A percentile compares a stretch with the other conserved stretches of the same genome.
These are phyloP conservation scores for Penicillium sp. DNA, from an alignment of 2,329 filamentous ascomycete genomes.

Conservation along the genomic window DNA sequence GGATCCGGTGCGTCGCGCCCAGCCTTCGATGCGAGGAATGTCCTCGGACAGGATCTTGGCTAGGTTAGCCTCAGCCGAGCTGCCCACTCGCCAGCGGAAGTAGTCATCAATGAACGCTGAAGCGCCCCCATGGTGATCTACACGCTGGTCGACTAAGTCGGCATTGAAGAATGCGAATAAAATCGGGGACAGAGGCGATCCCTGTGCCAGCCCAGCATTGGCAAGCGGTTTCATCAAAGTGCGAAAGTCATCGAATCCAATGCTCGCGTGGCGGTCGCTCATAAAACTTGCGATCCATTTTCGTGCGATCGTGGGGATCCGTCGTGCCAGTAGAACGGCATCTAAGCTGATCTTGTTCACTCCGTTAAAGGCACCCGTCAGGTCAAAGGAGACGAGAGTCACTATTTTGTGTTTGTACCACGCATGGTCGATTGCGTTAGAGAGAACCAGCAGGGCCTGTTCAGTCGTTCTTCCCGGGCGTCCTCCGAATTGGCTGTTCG, in stretches of 20 bases:
- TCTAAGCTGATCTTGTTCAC: constrained; percentile 9
- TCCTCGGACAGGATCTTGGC: constrained; percentile 21
- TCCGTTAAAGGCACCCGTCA: constrained; percentile 10
- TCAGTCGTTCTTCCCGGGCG: constrained; percentile 15
- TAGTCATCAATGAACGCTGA: constrained; percentile 22
- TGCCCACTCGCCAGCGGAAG: constrained; percentile 22
- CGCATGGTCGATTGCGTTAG: not conserved
- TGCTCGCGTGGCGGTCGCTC: no score
- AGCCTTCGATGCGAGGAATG: constrained; percentile 24
- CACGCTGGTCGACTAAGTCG: no score
- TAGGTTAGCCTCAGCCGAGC: constrained; percentile 22
- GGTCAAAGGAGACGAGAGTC: constrained; percentile 1
- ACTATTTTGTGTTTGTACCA: constrained; percentile 6
- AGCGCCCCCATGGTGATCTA: no score
- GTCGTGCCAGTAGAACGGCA: not conserved
- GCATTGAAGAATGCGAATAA: no score
- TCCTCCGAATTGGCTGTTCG: constrained; percentile 13
- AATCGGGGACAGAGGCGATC: no score
- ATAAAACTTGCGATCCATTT: no score
- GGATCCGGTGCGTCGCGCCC: no score
- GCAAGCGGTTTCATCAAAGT: constrained; percentile 1
- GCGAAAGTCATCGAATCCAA: constrained; percentile 17
- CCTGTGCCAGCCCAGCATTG: constrained; percentile 15
- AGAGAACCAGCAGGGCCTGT: constrained; percentile 8
- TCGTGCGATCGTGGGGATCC: constrained; percentile 1